phyloP scores from a whole-genome alignment of 805 yeast genomes.

The Wickerhamiella sergipiensis region DNA sequence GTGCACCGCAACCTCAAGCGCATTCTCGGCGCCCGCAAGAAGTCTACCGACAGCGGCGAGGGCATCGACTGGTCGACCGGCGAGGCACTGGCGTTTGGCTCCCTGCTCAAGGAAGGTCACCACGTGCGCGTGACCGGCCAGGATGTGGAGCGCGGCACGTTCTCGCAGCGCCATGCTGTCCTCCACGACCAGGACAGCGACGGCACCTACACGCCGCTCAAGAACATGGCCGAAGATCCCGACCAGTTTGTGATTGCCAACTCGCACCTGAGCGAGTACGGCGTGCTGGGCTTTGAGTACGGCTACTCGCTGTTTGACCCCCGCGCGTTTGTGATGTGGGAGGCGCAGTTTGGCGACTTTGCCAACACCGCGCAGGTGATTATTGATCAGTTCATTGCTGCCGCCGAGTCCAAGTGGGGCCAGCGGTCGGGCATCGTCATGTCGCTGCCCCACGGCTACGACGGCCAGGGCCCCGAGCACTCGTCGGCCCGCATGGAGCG shows the following conservation, averaged over 20 bases:
- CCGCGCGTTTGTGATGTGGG: conserved; percentile 96
- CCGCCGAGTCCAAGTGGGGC: conserved; percentile 97
- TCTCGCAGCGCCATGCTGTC: conserved; percentile 98
- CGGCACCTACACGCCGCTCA: conserved; percentile 70
- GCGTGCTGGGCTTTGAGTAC: conserved; percentile 98
- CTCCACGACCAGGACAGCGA: conserved; percentile 91
- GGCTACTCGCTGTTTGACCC: conserved; percentile 98
- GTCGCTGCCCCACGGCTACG: conserved; percentile 97
- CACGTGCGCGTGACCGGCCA: conserved; percentile 97
- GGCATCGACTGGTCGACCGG: conserved; percentile 99
- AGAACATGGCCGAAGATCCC: conserved; percentile 64
- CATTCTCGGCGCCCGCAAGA: conserved; percentile 76
- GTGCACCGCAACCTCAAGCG: conserved; percentile 94
- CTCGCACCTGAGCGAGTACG: conserved; percentile 95
- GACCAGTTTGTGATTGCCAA: conserved; percentile 80
- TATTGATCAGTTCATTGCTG: conserved; percentile 89
- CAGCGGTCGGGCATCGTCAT: conserved; percentile 95
- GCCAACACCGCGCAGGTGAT: conserved; percentile 99
- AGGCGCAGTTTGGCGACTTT: conserved; percentile 99
- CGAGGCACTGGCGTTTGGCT: conserved; percentile 96
- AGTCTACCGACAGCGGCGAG: conserved; percentile 75
- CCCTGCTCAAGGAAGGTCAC: conserved; percentile 82
- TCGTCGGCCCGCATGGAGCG: conserved; percentile 96
- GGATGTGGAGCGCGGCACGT: conserved; percentile 99
- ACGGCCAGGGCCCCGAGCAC: conserved; percentile 99